Conservation (phyloP, 2,329 filamentous ascomycete genomes). For the Arthrobotrys megalospora region DNA sequence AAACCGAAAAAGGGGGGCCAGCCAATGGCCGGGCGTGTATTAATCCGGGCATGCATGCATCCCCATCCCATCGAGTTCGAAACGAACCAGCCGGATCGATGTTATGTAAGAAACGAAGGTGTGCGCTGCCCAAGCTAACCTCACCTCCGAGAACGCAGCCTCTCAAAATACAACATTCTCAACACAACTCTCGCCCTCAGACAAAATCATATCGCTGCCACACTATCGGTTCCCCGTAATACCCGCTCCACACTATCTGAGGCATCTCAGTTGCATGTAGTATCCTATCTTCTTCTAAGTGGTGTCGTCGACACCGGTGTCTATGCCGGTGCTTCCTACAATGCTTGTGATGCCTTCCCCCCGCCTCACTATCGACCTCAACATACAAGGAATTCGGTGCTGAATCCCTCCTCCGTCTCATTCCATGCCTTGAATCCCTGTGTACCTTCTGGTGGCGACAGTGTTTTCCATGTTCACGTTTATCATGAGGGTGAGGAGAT, state of each 20-base stretch:
- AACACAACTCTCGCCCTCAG: not conserved
- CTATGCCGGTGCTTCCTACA: slow-evolving; percentile 42
- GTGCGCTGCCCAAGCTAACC: not conserved
- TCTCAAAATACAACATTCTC: slow-evolving; percentile 12
- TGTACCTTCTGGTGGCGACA: not conserved
- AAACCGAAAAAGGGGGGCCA: slow-evolving; percentile 6
- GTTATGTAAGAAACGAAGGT: slow-evolving; percentile 8
- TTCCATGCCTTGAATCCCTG: not conserved
- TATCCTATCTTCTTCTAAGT: not conserved
- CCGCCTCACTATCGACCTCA: not conserved
- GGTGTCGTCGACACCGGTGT: slow-evolving; percentile 1
- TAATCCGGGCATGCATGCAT: slow-evolving; percentile 19
- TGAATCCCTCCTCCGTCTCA: not conserved
- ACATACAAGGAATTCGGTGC: not conserved
- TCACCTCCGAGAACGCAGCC: slow-evolving; percentile 8
- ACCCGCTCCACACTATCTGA: slow-evolving; percentile 6
- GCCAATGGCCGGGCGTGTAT: slow-evolving; percentile 22
- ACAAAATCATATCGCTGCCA: slow-evolving; percentile 9
- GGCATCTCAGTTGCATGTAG: not conserved
- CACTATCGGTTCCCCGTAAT: slow-evolving; percentile 5
- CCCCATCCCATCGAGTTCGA: not conserved
- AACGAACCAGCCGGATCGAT: not conserved
- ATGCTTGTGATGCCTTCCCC: not conserved
- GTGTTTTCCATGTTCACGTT: not conserved
- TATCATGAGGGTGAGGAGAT: slow-evolving; percentile 6